Base-by-base conservation (phyloP, 306 rosid genomes). In the Ziziphus jujuba region DNA sequence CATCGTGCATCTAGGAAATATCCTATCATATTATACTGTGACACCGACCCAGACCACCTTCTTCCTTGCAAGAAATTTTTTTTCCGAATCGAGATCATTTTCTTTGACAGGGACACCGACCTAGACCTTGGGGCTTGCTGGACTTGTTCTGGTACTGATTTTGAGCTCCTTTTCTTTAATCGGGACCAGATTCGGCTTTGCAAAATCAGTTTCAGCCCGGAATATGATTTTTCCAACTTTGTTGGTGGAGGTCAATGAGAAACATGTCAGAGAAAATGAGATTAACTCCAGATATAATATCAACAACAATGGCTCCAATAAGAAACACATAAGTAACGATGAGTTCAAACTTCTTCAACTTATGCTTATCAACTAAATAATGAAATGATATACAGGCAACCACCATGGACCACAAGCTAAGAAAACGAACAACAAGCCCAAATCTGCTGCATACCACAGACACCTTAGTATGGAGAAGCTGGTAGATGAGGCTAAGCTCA, bases 401-500 rank as follows among this genome's bases (percentile, higher is more conserved):
- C 16, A 49, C 1, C 19, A 60, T 38, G 8, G 40, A 36, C 4
- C 21, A 13, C 35, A 63, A 50, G 59, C 63, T 15, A 10, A 67
- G 0, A 10, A 33, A 28, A 28, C 72, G 72, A 4, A 70, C 63
- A 2, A 50, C 0, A 67, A 50, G 70, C 2, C 80, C 80, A n/a
- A 43, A 25, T 20, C 1, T 17, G 60, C 14, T 2, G 5, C 25
- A 72, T 0, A 31, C 44, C 1, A 76, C 76, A 14, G 40, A 55
- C 11, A 17, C 61, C 70, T 66, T 74, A 54, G 77, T 73, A 56
- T 65, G 70, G 24, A 73, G 72, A 57, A 65, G 52, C 16, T 73
- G 71, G 19, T 64, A 64, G 51, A 65, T 64, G 72, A 73, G 57
- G 25, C 50, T 57, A 4, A 65, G 60, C 59, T 73, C n/a, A n/a